Percentiles rank a stretch among this genome's conserved stretches.
Evolutionary conservation across 148 eudicot species (phyloP).

Genomic region (Spergularia bocconei): DNA sequence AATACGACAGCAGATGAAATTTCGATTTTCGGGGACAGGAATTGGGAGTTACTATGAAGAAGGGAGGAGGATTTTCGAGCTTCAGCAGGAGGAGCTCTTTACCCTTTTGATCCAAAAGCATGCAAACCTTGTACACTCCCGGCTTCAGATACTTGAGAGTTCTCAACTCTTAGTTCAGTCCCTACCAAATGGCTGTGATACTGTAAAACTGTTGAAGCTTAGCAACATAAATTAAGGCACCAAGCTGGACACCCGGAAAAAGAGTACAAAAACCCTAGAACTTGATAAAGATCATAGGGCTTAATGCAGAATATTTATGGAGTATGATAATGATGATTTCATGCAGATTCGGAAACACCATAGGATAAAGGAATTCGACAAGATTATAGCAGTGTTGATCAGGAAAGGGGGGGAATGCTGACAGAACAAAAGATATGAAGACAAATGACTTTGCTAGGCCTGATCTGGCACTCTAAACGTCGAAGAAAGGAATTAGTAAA

Average conservation of each 20-base stretch:
- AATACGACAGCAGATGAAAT: conserved; percentile 50
- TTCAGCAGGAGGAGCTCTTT: conserved; percentile 57
- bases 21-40: conserved; percentile 47
- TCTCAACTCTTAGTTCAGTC: neutral
- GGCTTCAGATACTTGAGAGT: too few species aligned
- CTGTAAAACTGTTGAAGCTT: neutral
- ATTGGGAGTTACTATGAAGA: conserved; percentile 57
- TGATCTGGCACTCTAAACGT: conserved; percentile 41
- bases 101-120: too few species aligned
- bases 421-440: conserved; percentile 25
- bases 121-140: too few species aligned
- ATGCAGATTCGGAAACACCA: conserved; percentile 40
- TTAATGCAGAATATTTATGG: neutral
- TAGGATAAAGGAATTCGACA: conserved; percentile 39
- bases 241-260: neutral
- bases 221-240: neutral
- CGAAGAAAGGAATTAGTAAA: conserved; percentile 12
- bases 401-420: conserved; percentile 31
- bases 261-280: too few species aligned
- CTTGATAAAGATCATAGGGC: neutral
- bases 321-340: neutral
- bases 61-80: conserved; percentile 46
- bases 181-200: neutral
- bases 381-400: conserved; percentile 33
- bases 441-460: conserved; percentile 40